These are phyloP conservation scores for Peronospora destructor DNA, from an alignment of 352 stramenopile species.

Conservation along the genomic window DNA sequence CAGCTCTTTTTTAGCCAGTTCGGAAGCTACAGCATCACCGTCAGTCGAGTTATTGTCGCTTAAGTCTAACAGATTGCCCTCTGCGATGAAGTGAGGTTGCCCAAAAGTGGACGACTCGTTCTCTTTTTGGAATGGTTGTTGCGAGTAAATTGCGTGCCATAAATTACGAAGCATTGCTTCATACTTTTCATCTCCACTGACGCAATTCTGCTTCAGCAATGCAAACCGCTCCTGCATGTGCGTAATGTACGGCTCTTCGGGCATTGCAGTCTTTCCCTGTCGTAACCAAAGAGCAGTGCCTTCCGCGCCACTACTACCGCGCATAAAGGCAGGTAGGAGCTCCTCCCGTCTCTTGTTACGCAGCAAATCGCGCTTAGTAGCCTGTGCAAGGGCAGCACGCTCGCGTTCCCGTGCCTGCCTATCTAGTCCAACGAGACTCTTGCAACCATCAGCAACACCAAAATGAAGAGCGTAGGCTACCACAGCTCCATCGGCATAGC, in stretches of 20 bases:
- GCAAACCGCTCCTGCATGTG: slow-evolving; percentile 65
- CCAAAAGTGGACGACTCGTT: slow-evolving; percentile 9
- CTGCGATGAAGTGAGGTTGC: slow-evolving; percentile 19
- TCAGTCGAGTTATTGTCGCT: slow-evolving; percentile 13
- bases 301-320: slow-evolving; percentile 24
- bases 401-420: slow-evolving; percentile 71
- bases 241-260: slow-evolving; percentile 41
- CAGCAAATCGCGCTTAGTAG: slow-evolving; percentile 59
- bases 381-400: slow-evolving; percentile 67
- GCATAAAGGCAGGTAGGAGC: slow-evolving; percentile 41
- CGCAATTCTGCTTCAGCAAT: slow-evolving; percentile 63
- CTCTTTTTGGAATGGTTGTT: slow-evolving; percentile 32
- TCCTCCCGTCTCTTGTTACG: slow-evolving; percentile 56
- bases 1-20: slow-evolving; percentile 13
- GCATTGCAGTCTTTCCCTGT: slow-evolving; percentile 47
- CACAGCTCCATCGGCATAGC: slow-evolving; percentile 71
- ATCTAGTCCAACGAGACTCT: slow-evolving; percentile 58
- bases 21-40: not conserved
- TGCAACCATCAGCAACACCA: slow-evolving; percentile 67
- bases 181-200: slow-evolving; percentile 53
- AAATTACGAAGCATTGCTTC: slow-evolving; percentile 53
- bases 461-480: slow-evolving; percentile 81
- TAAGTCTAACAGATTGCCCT: slow-evolving; percentile 26
- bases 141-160: slow-evolving; percentile 63
- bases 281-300: slow-evolving; percentile 47